phyloP scores from a whole-genome alignment of 306 rosid species.

The Phaseolus lunatus region DNA sequence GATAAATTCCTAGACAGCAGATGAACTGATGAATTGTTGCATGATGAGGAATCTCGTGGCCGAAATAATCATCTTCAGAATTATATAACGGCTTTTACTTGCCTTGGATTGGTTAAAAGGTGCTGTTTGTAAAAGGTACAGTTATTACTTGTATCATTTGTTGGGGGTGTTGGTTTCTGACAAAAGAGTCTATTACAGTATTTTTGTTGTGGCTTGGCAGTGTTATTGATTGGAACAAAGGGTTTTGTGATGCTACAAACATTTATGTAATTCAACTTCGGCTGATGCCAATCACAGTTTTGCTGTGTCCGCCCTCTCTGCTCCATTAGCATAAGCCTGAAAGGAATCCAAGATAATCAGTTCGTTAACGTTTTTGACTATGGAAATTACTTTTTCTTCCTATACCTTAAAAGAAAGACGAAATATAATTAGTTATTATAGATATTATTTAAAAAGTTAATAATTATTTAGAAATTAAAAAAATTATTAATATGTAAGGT shows the following conservation, averaged over 20 bases:
- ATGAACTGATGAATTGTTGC: conserved; percentile 34
- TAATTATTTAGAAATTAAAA: no score
- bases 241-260: conserved; percentile 14
- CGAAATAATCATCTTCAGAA: conserved; percentile 1
- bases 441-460: no score
- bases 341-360: background rate
- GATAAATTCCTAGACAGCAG: conserved; percentile 69
- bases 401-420: no score
- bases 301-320: conserved; percentile 6
- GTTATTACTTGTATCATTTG: background rate
- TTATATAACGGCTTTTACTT: conserved; percentile 15
- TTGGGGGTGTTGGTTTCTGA: conserved; percentile 7
- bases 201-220: conserved; percentile 13
- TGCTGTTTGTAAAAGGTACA: conserved; percentile 26
- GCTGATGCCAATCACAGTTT: conserved; percentile 5
- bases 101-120: conserved; percentile 6
- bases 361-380: no score
- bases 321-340: no score
- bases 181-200: conserved; percentile 16
- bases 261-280: background rate
- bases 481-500: no score
- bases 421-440: no score
- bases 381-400: no score
- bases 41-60: conserved; percentile 32
- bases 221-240: conserved; percentile 8